Base-by-base conservation (phyloP, 306 rosid genomes). In the Oemleria cerasiformis region DNA sequence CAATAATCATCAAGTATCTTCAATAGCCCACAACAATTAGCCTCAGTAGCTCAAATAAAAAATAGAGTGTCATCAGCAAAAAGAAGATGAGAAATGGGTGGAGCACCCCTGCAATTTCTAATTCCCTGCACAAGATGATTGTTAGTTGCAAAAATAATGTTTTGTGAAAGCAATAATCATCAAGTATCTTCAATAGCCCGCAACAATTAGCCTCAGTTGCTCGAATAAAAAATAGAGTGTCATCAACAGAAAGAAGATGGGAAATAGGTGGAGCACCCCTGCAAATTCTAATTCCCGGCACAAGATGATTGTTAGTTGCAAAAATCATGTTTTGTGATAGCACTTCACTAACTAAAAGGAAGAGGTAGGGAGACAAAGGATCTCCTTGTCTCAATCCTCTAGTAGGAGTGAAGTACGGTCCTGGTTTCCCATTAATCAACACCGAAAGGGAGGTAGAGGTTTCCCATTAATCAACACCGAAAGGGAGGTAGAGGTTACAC, bases 61-160 rank as follows among this genome's bases (percentile, higher is more conserved):
- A 63, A 41, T 0, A 63, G 1, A 0, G 38, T 2, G 19, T 63
- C 68, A 63, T 63, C 51, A 0, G 12, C 68, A 42, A 63, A 63
- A 1, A 19, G 10, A 1, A 42, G 1, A 17, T 42, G 68, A n/a
- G n/a, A n/a, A n/a, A n/a, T n/a, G n/a, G n/a, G n/a, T n/a, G n/a
- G n/a, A n/a, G n/a, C n/a, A n/a, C 2, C 3, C 1, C 0, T 0
- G 6, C 38, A 6, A 0, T 19, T 8, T 5, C 11, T 19, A 1
- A 42, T 42, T 0, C 68, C 19, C n/a, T 54, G 34, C 34, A 54
- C 19, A 4, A 5, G 1, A 0, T 7, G 5, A n/a, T 19, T 1
- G 4, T 20, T 20, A 54, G 59, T 9, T 6, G 58, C 58, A 53
- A 0, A 19, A 54, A 0, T 0, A 54, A 9, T 4, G 1, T 20